Conservation (phyloP, 2,329 filamentous ascomycete genomes). For the Paraconiothyrium brasiliense region DNA sequence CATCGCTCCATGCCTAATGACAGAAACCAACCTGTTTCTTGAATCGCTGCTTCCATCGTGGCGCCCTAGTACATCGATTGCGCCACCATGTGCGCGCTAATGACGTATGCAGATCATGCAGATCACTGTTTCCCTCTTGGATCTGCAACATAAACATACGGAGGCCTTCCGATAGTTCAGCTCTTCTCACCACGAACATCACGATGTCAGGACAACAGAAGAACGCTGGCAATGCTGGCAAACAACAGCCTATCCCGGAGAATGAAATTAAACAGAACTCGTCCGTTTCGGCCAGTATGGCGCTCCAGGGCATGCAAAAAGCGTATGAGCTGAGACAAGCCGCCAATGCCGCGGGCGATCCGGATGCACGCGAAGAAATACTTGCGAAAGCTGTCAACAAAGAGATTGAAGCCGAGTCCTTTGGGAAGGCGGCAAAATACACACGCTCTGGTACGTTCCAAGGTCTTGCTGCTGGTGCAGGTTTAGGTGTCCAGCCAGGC, state of each 20-base stretch:
- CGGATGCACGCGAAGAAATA: conserved; percentile 50
- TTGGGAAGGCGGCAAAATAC: conserved; percentile 54
- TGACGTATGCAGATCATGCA: conserved; percentile 14
- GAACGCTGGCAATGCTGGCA: not conserved
- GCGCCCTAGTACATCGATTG: not conserved
- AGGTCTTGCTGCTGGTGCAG: conserved; percentile 51
- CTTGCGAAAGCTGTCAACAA: conserved; percentile 53
- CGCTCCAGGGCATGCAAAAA: conserved; percentile 48
- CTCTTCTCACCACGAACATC: not conserved
- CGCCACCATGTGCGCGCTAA: conserved; percentile 12
- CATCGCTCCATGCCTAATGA: not conserved
- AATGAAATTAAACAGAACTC: conserved; percentile 52
- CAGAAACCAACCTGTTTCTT: not conserved
- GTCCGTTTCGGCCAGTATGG: conserved; percentile 48
- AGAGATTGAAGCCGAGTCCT: conserved; percentile 53
- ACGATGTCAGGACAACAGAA: conserved; percentile 8
- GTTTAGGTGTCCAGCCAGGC: conserved; percentile 48
- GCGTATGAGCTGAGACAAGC: conserved; percentile 52
- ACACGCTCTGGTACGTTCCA: conserved; percentile 51
- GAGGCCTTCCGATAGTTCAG: not conserved
- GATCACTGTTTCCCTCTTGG: conserved; percentile 4
- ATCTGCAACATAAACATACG: conserved; percentile 4
- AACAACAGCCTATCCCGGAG: conserved; percentile 36
- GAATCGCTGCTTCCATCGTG: not conserved
- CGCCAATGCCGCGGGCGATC: conserved; percentile 50